Percentiles rank a stretch among this genome's conserved stretches.
phyloP scores from a whole-genome alignment of 2,329 filamentous ascomycete species.

The Aspergillus aculeatus region DNA sequence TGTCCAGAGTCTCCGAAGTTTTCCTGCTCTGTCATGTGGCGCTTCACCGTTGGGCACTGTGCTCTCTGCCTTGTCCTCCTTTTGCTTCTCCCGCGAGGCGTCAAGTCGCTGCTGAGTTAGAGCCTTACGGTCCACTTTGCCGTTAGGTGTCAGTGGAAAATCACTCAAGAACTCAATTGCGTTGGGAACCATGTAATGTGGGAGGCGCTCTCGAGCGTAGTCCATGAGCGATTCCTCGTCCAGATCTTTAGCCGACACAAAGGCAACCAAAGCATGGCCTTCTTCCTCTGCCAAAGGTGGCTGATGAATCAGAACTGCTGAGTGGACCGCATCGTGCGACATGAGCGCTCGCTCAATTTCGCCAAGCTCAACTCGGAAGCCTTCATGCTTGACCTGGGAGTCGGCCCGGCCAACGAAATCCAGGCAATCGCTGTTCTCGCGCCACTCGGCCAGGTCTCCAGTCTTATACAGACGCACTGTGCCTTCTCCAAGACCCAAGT shows the following conservation, averaged over 20 bases:
- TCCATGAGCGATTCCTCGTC: conserved; percentile 53
- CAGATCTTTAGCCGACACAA: not conserved
- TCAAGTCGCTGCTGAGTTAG: conserved; percentile 14
- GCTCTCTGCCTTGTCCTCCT: not conserved
- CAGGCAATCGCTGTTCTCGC: conserved; percentile 77
- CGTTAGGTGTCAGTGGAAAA: conserved; percentile 69
- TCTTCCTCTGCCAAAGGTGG: not conserved
- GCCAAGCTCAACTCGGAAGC: conserved; percentile 82
- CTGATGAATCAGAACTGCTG: not conserved
- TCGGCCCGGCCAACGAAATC: conserved; percentile 73
- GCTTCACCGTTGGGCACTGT: not conserved
- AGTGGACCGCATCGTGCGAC: not conserved
- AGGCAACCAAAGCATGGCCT: not conserved
- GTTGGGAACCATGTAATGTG: conserved; percentile 67
- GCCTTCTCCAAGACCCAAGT: not conserved
- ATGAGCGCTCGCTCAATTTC: conserved; percentile 75
- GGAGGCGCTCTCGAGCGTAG: conserved; percentile 66
- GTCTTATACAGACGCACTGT: conserved; percentile 61
- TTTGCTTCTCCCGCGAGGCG: not conserved
- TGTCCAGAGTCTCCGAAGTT: not conserved
- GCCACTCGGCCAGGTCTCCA: conserved; percentile 61
- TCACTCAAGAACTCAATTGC: conserved; percentile 61
- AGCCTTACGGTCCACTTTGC: conserved; percentile 55
- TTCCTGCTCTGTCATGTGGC: not conserved
- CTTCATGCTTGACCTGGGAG: conserved; percentile 82